Evolutionary conservation across 495 filamentous ascomycete species (phyloP).

Genomic region (Monascus purpureus): DNA sequence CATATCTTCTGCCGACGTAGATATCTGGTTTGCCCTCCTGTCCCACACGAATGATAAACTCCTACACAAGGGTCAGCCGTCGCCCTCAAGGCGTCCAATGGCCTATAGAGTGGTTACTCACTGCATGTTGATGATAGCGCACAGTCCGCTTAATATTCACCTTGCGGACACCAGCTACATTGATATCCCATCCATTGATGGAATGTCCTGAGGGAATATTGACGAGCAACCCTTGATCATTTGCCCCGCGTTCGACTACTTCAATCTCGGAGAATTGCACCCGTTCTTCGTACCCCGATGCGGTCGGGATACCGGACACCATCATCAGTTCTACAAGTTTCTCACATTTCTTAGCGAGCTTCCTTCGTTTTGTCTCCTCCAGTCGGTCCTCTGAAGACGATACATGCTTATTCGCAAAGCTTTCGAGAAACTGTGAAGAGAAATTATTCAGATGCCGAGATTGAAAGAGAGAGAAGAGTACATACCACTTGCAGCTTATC

Average conservation of each 20-base stretch:
- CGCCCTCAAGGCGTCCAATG: too few species aligned
- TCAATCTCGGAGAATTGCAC: constrained; percentile 95
- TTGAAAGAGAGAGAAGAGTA: too few species aligned
- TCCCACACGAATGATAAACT: constrained; percentile 80
- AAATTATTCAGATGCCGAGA: neutral
- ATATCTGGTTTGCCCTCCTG: constrained; percentile 53
- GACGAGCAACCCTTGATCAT: constrained; percentile 71
- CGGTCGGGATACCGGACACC: constrained; percentile 91
- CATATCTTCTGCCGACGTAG: constrained; percentile 74
- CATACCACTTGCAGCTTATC: constrained; percentile 89
- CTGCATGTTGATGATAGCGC: constrained; percentile 82
- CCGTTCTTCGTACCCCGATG: constrained; percentile 92
- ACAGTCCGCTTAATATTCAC: constrained; percentile 73
- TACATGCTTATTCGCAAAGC: constrained; percentile 94
- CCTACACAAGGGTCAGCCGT: constrained; percentile 30
- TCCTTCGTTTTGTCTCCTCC: constrained; percentile 89
- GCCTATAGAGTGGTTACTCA: too few species aligned
- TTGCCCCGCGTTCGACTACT: constrained; percentile 83
- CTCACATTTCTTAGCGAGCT: constrained; percentile 80
- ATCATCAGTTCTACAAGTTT: constrained; percentile 98
- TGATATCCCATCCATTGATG: constrained; percentile 93
- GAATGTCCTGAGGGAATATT: constrained; percentile 82
- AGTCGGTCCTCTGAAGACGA: constrained; percentile 91
- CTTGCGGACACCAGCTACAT: constrained; percentile 80
- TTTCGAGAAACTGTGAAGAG: constrained; percentile 92